A percentile compares a stretch with the other conserved stretches of the same genome.
phyloP scores from a whole-genome alignment of 1,284 basidiomycete genomes.

The Takashimella koratensis region DNA sequence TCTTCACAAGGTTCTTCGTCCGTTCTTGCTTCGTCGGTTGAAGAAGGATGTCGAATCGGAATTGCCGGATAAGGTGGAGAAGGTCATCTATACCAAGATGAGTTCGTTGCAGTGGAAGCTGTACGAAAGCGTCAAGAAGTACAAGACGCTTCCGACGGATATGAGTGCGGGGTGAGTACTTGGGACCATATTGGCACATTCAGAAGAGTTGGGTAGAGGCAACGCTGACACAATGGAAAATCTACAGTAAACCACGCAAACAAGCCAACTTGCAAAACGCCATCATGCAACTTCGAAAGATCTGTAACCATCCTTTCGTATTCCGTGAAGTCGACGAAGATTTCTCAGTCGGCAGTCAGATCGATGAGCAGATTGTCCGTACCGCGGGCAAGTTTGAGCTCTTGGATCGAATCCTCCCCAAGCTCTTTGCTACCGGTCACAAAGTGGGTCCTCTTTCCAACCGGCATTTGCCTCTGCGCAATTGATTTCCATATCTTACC shows the following conservation, averaged over 20 bases:
- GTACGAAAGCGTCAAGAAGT: conserved; percentile 80
- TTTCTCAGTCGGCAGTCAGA: conserved; percentile 57
- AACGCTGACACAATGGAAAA: conserved; percentile 21
- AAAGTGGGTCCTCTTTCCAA: conserved; percentile 67
- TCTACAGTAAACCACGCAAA: conserved; percentile 43
- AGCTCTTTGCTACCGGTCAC: conserved; percentile 88
- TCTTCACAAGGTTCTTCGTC: conserved; percentile 92
- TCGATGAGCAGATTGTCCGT: conserved; percentile 79
- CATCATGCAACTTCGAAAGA: conserved; percentile 98
- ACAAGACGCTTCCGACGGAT: conserved; percentile 56
- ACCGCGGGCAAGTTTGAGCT: conserved; percentile 93
- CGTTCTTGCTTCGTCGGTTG: conserved; percentile 87
- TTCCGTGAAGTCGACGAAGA: conserved; percentile 85
- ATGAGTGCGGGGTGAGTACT: conserved; percentile 28
- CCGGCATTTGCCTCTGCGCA: too few species aligned
- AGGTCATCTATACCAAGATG: conserved; percentile 98
- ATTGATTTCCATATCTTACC: too few species aligned
- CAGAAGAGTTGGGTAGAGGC: not conserved
- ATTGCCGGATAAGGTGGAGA: conserved; percentile 97
- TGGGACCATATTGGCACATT: not conserved
- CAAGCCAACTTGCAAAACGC: conserved; percentile 74
- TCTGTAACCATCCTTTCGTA: conserved; percentile 96
- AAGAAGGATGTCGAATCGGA: conserved; percentile 99
- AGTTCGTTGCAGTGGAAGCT: conserved; percentile 89
- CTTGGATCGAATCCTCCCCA: conserved; percentile 88